These are phyloP conservation scores for Circinella minor DNA, from an alignment of 371 early-diverging fungal genomes.

Conservation along the genomic window DNA sequence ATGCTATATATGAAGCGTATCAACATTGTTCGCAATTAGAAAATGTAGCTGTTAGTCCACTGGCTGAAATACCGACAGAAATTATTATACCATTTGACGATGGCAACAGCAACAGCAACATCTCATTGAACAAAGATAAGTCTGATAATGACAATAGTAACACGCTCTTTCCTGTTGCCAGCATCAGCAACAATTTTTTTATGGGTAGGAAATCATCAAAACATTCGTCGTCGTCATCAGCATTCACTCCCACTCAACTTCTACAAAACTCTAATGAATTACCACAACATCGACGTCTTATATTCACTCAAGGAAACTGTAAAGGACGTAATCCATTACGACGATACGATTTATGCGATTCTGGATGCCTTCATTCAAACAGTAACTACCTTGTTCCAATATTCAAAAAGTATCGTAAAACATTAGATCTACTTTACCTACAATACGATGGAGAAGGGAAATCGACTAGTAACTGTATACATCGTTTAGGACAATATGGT, in stretches of 20 bases:
- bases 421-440: not conserved
- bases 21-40: not conserved
- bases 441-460: not conserved
- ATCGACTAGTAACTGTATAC: not conserved
- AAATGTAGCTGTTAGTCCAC: not conserved
- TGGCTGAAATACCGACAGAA: not conserved
- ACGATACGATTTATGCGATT: constrained; percentile 3
- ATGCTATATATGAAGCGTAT: constrained; percentile 1
- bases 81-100: not conserved
- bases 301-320: constrained; percentile 1
- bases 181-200: no score
- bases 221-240: no score
- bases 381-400: not conserved
- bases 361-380: constrained; percentile 4
- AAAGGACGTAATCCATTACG: not conserved
- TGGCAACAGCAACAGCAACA: not conserved
- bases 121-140: not conserved
- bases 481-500: not conserved
- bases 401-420: not conserved
- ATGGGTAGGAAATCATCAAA: no score
- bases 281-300: not conserved
- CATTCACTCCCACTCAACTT: no score
- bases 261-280: not conserved
- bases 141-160: not conserved
- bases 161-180: not conserved